These are phyloP conservation scores for Botryotinia calthae DNA, from an alignment of 2,329 filamentous ascomycete genomes.

Conservation along the genomic window DNA sequence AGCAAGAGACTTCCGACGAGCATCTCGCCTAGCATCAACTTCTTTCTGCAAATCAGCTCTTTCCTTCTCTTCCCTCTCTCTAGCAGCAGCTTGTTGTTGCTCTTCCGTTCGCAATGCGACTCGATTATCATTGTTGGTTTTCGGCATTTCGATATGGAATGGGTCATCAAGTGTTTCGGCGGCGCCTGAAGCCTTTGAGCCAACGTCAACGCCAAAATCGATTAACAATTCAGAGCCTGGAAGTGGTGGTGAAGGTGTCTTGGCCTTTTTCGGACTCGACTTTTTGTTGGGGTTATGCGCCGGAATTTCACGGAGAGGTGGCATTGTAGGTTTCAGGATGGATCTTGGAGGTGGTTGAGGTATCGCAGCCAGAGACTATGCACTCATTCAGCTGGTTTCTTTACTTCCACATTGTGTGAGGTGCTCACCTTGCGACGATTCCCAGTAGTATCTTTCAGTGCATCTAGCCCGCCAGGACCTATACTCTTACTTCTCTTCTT, in stretches of 20 bases:
- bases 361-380: slow-evolving; percentile 35
- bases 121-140: slow-evolving; percentile 44
- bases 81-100: slow-evolving; percentile 66
- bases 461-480: slow-evolving; percentile 85
- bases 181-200: slow-evolving; percentile 35
- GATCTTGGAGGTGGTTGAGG: slow-evolving; percentile 56
- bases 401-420: slow-evolving; percentile 33
- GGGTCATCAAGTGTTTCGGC: slow-evolving; percentile 47
- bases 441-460: slow-evolving; percentile 69
- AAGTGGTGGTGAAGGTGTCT: slow-evolving; percentile 27
- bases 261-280: slow-evolving; percentile 35
- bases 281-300: slow-evolving; percentile 43
- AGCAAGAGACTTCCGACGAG: slow-evolving; percentile 86
- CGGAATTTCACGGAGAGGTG: slow-evolving; percentile 64
- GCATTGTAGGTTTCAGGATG: slow-evolving; percentile 78
- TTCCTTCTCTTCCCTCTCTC: slow-evolving; percentile 67
- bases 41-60: slow-evolving; percentile 58
- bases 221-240: slow-evolving; percentile 32
- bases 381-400: slow-evolving; percentile 19
- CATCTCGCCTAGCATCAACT: slow-evolving; percentile 72
- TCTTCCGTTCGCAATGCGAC: slow-evolving; percentile 67
- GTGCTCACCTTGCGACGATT: slow-evolving; percentile 72
- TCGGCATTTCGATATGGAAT: slow-evolving; percentile 45
- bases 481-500: slow-evolving; percentile 94
- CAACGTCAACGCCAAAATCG: slow-evolving; percentile 32